Evolutionary conservation across 176 grass and related monocot species (phyloP).

Genomic region (Typha latifolia): DNA sequence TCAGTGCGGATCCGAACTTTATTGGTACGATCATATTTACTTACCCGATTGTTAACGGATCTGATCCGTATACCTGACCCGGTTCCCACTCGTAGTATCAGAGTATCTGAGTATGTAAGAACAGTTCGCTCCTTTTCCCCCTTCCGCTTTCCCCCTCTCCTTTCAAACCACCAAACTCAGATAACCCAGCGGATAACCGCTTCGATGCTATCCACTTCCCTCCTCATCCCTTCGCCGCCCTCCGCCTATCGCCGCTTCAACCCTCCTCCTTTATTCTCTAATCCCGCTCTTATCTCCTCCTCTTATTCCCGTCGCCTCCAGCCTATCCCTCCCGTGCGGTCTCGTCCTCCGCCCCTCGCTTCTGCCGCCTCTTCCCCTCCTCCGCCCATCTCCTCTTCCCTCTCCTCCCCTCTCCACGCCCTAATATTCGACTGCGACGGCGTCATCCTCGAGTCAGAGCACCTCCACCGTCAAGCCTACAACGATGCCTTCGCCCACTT

Average conservation of each 20-base stretch:
- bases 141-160: not conserved
- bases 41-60: too few relatives aligned
- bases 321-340: not conserved
- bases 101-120: too few relatives aligned
- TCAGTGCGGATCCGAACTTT: too few relatives aligned
- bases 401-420: constrained; percentile 38
- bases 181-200: not conserved
- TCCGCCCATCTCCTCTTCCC: constrained; percentile 18
- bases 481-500: constrained; percentile 89
- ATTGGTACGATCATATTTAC: too few relatives aligned
- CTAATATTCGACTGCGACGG: constrained; percentile 96
- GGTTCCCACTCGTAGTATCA: too few relatives aligned
- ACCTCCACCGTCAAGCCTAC: constrained; percentile 94
- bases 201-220: constrained; percentile 44
- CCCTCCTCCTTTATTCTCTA: constrained; percentile 4
- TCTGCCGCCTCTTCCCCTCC: constrained; percentile 23
- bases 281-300: not conserved
- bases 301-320: constrained; percentile 6
- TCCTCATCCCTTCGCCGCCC: constrained; percentile 14
- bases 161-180: not conserved
- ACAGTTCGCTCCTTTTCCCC: too few relatives aligned
- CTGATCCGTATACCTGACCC: too few relatives aligned
- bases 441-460: constrained; percentile 89
- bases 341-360: constrained; percentile 11
- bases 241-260: not conserved